A percentile compares a stretch with the other conserved stretches of the same genome.
Conservation (phyloP, 306 rosid species). For the Acacia confusa region DNA sequence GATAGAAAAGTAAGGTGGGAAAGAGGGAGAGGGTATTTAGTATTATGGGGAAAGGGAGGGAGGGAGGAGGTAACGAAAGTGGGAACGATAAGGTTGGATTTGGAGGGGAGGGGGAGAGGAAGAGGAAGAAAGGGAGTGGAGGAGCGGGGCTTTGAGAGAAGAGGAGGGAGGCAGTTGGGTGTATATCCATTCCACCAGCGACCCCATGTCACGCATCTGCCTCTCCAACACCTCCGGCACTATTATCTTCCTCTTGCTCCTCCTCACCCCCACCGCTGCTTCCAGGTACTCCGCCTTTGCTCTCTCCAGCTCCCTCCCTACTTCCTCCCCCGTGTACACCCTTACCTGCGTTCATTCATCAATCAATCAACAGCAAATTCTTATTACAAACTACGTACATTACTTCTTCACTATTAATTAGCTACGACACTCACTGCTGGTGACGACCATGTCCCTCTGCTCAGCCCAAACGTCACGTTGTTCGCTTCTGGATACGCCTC, state of each 20-base stretch:
- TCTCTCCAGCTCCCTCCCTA: slow-evolving; percentile 70
- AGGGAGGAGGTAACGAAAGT: slow-evolving; percentile 76
- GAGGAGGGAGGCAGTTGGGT: slow-evolving; percentile 81
- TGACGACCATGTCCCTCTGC: slow-evolving; percentile 91
- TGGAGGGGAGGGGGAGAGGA: slow-evolving; percentile 32
- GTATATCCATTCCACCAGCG: slow-evolving; percentile 86
- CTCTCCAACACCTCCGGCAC: slow-evolving; percentile 87
- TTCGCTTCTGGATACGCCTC: slow-evolving; percentile 84
- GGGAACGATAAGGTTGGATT: slow-evolving; percentile 69
- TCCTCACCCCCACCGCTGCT: slow-evolving; percentile 78
- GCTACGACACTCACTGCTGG: slow-evolving; percentile 93
- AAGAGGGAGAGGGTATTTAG: too few species aligned
- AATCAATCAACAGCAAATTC: too few species aligned
- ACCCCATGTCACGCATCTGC: slow-evolving; percentile 84
- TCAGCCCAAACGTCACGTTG: slow-evolving; percentile 80
- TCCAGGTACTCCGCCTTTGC: slow-evolving; percentile 92
- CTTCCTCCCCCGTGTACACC: slow-evolving; percentile 73
- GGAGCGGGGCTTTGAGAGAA: slow-evolving; percentile 34
- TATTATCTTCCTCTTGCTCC: slow-evolving; percentile 62
- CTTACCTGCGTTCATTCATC: slow-evolving; percentile 53
- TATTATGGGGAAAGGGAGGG: not conserved
- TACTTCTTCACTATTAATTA: too few species aligned
- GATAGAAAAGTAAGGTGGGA: too few species aligned
- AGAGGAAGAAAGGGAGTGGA: not conserved
- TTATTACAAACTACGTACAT: too few species aligned